Percentiles rank a stretch among this genome's conserved stretches.
phyloP scores from a whole-genome alignment of 2,329 filamentous ascomycete species.

The Monosporascus sp. region DNA sequence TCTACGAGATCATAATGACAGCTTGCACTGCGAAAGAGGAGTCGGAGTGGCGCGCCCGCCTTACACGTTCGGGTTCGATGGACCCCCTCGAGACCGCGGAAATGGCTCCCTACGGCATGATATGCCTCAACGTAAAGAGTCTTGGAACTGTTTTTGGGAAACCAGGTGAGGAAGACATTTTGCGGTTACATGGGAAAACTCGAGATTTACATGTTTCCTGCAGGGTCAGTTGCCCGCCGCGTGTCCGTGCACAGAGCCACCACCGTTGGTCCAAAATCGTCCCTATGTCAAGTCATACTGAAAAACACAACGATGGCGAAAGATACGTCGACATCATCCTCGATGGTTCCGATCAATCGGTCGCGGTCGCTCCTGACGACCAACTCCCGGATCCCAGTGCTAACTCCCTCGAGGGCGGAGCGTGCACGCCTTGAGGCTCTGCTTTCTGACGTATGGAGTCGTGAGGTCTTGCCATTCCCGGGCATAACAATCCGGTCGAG shows the following conservation, averaged over 20 bases:
- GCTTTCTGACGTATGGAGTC: constrained; percentile 78
- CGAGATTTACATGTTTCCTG: not conserved
- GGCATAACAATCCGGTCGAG: constrained; percentile 65
- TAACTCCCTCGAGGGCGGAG: constrained; percentile 71
- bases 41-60: constrained; percentile 68
- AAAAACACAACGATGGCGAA: constrained; percentile 74
- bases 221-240: constrained; percentile 58
- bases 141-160: constrained; percentile 72
- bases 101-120: constrained; percentile 52
- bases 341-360: constrained; percentile 57
- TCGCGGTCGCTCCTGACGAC: constrained; percentile 76
- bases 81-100: constrained; percentile 43
- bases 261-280: constrained; percentile 63
- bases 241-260: constrained; percentile 77
- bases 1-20: constrained; percentile 82
- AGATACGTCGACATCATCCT: constrained; percentile 41
- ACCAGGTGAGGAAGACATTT: constrained; percentile 43
- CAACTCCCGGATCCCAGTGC: constrained; percentile 58
- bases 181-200: not conserved
- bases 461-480: constrained; percentile 73
- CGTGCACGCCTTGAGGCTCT: constrained; percentile 70
- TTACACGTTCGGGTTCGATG: constrained; percentile 48
- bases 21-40: constrained; percentile 81
- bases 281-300: constrained; percentile 72
- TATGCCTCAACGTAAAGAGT: constrained; percentile 66